Base-by-base conservation (phyloP, 2,329 filamentous ascomycete genomes). In the Aciculosporium take region DNA sequence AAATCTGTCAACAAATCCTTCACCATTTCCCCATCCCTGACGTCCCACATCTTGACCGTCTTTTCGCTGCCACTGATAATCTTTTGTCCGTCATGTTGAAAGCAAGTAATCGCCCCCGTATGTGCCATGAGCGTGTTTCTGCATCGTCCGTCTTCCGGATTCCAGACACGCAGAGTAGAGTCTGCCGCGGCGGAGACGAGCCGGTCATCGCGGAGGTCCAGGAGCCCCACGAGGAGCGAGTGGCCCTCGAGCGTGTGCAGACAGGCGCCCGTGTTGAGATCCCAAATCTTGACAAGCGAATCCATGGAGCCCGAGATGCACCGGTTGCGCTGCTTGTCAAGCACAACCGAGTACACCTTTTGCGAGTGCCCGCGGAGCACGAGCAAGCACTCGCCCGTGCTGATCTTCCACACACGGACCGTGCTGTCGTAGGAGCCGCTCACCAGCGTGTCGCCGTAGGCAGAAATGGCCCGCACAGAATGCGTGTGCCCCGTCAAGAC, bases 291-390 rank as follows among this genome's bases (percentile, higher is more conserved):
- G 56, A 98, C 91, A 48, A 88, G 73, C 47, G 91, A 94, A 59
- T 98, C 91, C 91, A 98, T 98, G 6, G 88, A 94, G 10, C 91
- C 91, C 48, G 88, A 95, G 48, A 98, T 96, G 62, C 91, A 98
- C 31, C 89, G 82, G 55, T 93, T 94, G 45, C 91, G 83, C 52
- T 82, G 79, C 50, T 87, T 82, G 54, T 98, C 91, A 18, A 96
- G 68, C 7, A 98, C 91, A 7, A 98, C 91, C 46, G 88, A 95
- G 59, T 98, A 98, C 0, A 98, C 91, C 59, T 98, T 96, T 57
- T 89, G 80, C 0, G 76, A 74, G 57, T 98, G 91, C 1, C 91
- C 91, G 46, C 82, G 78, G 4, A 98, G 69, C 10, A 86, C 78
- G 54, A 94, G 85, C 3, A 91, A 58, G 7, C 82, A 76, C 55